A percentile compares a stretch with the other conserved stretches of the same genome.
These are phyloP conservation scores for Periglandula ipomoeae DNA, from an alignment of 2,329 filamentous ascomycete genomes.

Conservation along the genomic window DNA sequence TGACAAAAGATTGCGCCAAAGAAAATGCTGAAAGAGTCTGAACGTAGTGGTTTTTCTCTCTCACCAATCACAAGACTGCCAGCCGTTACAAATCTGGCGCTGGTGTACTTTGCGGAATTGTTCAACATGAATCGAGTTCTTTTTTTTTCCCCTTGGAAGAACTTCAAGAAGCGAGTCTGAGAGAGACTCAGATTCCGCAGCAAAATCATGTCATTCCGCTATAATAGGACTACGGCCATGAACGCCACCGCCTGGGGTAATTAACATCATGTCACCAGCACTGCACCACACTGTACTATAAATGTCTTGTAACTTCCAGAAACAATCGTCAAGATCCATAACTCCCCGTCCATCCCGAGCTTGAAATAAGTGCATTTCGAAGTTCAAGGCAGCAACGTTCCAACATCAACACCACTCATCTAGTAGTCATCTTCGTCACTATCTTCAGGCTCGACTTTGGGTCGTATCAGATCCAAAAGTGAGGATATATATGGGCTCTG, in stretches of 20 bases:
- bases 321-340: neutral
- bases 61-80: no score
- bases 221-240: neutral
- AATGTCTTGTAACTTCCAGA: neutral
- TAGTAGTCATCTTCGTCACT: constrained; percentile 13
- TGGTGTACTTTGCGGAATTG: no score
- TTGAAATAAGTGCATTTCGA: neutral
- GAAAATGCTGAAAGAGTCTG: no score
- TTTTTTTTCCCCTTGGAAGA: no score
- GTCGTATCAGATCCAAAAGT: constrained; percentile 28
- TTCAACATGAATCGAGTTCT: no score
- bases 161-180: neutral
- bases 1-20: no score
- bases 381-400: neutral
- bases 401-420: neutral
- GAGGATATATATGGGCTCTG: constrained; percentile 33
- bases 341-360: neutral
- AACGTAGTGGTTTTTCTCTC: no score
- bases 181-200: neutral
- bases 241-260: constrained; percentile 11
- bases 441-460: constrained; percentile 16
- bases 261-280: constrained; percentile 1
- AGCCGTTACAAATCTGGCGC: no score
- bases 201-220: neutral
- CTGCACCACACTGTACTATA: constrained; percentile 3